These are phyloP conservation scores for Euclidium syriacum DNA, from an alignment of 345 rosid genomes.

Conservation along the genomic window DNA sequence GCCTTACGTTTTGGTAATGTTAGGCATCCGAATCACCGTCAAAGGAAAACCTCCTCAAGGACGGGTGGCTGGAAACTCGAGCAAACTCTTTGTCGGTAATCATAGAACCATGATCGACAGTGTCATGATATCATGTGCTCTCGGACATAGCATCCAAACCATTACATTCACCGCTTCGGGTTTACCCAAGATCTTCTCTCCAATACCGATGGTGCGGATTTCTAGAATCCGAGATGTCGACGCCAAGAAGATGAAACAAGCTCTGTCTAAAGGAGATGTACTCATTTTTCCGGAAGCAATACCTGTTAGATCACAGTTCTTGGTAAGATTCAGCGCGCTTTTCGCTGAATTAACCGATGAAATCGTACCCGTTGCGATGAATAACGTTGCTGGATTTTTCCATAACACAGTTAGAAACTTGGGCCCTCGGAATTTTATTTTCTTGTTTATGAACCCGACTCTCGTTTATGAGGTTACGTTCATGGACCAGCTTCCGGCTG, in stretches of 20 bases:
- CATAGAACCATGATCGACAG: constrained; percentile 59
- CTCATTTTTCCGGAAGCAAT: no score
- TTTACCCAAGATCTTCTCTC: constrained; percentile 59
- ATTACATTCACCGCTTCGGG: constrained; percentile 67
- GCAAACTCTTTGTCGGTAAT: constrained; percentile 51
- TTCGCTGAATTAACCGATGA: no score
- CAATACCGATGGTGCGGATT: constrained; percentile 51
- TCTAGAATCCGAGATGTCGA: constrained; percentile 46
- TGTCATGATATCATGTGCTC: constrained; percentile 47
- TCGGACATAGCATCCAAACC: constrained; percentile 50
- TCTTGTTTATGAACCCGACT: no score
- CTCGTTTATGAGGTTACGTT: no score
- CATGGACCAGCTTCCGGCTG: no score
- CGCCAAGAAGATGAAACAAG: constrained; percentile 45
- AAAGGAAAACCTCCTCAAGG: constrained; percentile 53
- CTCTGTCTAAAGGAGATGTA: constrained; percentile 48
- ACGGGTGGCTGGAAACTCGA: constrained; percentile 32
- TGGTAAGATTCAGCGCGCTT: no score
- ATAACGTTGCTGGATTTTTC: no score
- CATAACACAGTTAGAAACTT: no score
- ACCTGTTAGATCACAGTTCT: no score
- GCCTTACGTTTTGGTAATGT: constrained; percentile 39
- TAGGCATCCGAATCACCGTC: constrained; percentile 48
- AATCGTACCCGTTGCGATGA: no score
- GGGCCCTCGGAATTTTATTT: no score